Conservation (phyloP, 352 stramenopile species). For the Pythium brachiatum region DNA sequence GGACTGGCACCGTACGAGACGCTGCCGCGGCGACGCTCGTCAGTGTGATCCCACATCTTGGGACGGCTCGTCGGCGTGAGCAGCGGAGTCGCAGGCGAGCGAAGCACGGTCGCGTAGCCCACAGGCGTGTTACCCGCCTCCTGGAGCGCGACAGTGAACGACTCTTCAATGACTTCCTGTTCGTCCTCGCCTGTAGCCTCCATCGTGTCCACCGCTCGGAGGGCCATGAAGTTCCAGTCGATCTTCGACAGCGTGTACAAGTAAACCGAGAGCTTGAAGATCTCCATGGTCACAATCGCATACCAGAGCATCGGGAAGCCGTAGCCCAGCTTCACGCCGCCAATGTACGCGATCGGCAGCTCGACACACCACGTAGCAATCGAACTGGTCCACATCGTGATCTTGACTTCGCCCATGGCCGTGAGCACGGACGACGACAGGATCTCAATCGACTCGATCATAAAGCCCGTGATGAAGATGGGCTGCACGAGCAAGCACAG, state of each 20-base stretch:
- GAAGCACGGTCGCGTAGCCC: slow-evolving; percentile 46
- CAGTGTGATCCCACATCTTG: slow-evolving; percentile 59
- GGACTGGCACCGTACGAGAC: too few relatives aligned
- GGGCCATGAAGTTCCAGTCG: slow-evolving; percentile 47
- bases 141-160: slow-evolving; percentile 31
- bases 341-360: slow-evolving; percentile 47
- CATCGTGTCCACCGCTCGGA: slow-evolving; percentile 38
- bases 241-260: slow-evolving; percentile 32
- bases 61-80: slow-evolving; percentile 53
- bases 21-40: too few relatives aligned
- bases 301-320: slow-evolving; percentile 51
- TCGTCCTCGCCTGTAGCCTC: slow-evolving; percentile 36
- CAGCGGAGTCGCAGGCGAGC: slow-evolving; percentile 50
- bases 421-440: slow-evolving; percentile 43
- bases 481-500: slow-evolving; percentile 45
- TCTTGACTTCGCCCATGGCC: slow-evolving; percentile 52
- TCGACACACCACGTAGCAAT: slow-evolving; percentile 50
- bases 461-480: slow-evolving; percentile 47
- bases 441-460: slow-evolving; percentile 55
- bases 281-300: slow-evolving; percentile 43
- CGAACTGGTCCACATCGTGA: slow-evolving; percentile 42
- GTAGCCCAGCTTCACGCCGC: slow-evolving; percentile 37
- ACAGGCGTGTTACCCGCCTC: slow-evolving; percentile 57
- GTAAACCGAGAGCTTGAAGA: slow-evolving; percentile 43
- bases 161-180: slow-evolving; percentile 29